Evolutionary conservation across 1,139 yeast species (phyloP).

Genomic region (Kodamaea derodonti): DNA sequence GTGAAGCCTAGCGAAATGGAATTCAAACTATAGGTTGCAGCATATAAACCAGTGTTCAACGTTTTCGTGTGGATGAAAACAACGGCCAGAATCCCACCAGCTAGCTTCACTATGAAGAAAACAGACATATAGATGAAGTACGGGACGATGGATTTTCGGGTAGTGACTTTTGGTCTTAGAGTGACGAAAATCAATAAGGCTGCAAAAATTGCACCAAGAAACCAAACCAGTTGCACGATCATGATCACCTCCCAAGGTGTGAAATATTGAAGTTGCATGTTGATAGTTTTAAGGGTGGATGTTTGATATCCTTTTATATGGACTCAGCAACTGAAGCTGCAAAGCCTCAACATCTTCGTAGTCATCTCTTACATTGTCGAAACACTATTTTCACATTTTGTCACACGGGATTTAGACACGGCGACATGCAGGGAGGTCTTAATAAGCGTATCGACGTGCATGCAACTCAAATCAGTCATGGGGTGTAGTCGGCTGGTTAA

Average conservation of each 20-base stretch:
- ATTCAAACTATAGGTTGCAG: conserved; percentile 17
- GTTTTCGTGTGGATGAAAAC: conserved; percentile 8
- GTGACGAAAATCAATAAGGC: background rate
- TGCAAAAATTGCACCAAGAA: conserved; percentile 8
- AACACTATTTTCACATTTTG: too few species aligned
- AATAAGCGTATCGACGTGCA: too few species aligned
- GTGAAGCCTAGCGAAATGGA: conserved; percentile 15
- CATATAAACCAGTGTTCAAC: conserved; percentile 9
- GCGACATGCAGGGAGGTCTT: too few species aligned
- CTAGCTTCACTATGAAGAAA: conserved; percentile 15
- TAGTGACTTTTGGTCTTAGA: conserved; percentile 2
- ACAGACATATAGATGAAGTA: conserved; percentile 6
- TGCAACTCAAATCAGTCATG: too few species aligned
- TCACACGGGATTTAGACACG: too few species aligned
- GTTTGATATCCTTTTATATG: too few species aligned
- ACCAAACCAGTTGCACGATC: conserved; percentile 17
- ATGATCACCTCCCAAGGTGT: conserved; percentile 15
- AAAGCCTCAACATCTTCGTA: too few species aligned
- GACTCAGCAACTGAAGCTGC: too few species aligned
- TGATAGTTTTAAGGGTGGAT: too few species aligned
- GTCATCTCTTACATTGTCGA: too few species aligned
- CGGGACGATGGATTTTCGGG: conserved; percentile 2
- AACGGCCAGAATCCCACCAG: conserved; percentile 16
- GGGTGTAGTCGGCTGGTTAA: too few species aligned
- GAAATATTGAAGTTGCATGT: conserved; percentile 6